Percentiles rank a stretch among this genome's conserved stretches.
These are phyloP conservation scores for Camellia lanceoleosa DNA, from an alignment of 148 eudicot species.

Conservation along the genomic window DNA sequence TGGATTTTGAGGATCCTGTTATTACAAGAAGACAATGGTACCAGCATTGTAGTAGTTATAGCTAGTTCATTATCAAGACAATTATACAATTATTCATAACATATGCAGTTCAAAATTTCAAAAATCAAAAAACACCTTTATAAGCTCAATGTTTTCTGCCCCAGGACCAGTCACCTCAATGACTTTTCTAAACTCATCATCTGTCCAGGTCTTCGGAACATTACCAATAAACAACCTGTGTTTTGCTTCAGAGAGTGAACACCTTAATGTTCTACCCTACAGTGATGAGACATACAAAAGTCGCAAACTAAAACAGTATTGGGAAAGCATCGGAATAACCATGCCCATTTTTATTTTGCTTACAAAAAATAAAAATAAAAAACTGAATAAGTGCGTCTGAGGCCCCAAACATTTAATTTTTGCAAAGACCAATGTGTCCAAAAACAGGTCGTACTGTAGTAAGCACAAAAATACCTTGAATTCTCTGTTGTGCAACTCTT, in stretches of 20 bases:
- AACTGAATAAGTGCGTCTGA: not conserved
- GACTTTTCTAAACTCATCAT: slow-evolving; percentile 73
- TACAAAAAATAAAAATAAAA: too few relatives aligned
- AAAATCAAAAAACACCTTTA: slow-evolving; percentile 52
- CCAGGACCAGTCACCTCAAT: slow-evolving; percentile 93
- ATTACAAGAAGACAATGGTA: slow-evolving; percentile 10
- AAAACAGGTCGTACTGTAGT: not conserved
- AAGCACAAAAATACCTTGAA: slow-evolving; percentile 55
- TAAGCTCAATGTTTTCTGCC: slow-evolving; percentile 79
- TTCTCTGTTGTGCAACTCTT: slow-evolving; percentile 79
- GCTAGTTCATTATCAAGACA: not conserved
- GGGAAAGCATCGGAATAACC: not conserved
- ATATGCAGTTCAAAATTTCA: not conserved
- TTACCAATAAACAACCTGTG: slow-evolving; percentile 89
- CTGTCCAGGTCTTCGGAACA: slow-evolving; percentile 86
- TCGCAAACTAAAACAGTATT: slow-evolving; percentile 6
- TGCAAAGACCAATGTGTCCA: not conserved
- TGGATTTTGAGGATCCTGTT: slow-evolving; percentile 79
- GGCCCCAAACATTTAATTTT: not conserved
- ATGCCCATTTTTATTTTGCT: too few relatives aligned
- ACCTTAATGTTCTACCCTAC: slow-evolving; percentile 84
- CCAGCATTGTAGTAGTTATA: not conserved
- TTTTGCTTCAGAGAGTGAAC: slow-evolving; percentile 86
- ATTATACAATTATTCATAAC: not conserved
- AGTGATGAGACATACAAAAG: slow-evolving; percentile 5